These are phyloP conservation scores for Nyctanthes arbortristis DNA, from an alignment of 257 asterid genomes.

Conservation along the genomic window DNA sequence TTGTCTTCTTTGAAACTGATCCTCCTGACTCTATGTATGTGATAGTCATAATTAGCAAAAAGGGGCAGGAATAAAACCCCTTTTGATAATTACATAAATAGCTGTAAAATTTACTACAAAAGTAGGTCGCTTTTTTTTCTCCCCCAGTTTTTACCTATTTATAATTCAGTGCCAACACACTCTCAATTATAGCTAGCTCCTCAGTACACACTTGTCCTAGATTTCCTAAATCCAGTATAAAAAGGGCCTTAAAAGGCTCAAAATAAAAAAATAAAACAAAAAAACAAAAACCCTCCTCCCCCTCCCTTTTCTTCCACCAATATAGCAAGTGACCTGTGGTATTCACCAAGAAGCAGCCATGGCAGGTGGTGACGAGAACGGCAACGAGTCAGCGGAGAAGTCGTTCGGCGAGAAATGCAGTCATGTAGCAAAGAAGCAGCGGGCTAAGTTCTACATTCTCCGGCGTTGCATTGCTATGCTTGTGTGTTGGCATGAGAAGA, in stretches of 20 bases:
- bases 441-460: slow-evolving; percentile 30
- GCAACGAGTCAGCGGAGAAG: not conserved
- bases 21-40: not conserved
- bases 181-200: slow-evolving; percentile 1
- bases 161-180: not conserved
- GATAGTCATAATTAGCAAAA: slow-evolving; percentile 9
- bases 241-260: no score
- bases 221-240: not conserved
- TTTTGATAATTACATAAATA: not conserved
- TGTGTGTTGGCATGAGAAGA: slow-evolving; percentile 28
- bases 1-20: slow-evolving; percentile 27
- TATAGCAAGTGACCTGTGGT: not conserved
- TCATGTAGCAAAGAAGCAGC: slow-evolving; percentile 24
- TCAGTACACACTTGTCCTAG: not conserved
- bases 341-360: not conserved
- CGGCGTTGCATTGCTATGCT: slow-evolving; percentile 33
- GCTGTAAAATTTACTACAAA: slow-evolving; percentile 1
- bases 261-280: no score
- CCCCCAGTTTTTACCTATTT: not conserved
- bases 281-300: not conserved
- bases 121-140: not conserved
- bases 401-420: slow-evolving; percentile 26
- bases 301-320: no score
- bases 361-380: slow-evolving; percentile 9
- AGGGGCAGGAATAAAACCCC: not conserved